Evolutionary conservation across 371 early-diverging fungal species (phyloP).

Genomic region (Syncephalastrum contaminatum): DNA sequence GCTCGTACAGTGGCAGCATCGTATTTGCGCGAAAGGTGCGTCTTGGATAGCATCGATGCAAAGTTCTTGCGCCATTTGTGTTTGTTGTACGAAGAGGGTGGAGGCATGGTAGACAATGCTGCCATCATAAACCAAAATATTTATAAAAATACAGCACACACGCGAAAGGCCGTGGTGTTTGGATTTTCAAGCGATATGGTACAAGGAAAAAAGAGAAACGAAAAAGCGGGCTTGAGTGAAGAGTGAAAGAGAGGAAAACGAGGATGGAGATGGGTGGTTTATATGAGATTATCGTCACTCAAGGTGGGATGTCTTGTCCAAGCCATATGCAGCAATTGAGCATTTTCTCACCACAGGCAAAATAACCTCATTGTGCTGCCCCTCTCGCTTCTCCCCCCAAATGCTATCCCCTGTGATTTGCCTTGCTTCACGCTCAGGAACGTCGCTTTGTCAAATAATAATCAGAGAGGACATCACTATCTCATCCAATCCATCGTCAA

Average conservation of each 20-base stretch:
- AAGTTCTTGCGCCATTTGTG: constrained; percentile 12
- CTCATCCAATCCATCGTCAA: no score
- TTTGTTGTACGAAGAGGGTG: constrained; percentile 4
- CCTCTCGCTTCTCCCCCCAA: constrained; percentile 1
- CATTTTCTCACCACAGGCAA: constrained; percentile 34
- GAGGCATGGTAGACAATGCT: constrained; percentile 6
- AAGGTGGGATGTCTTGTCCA: background rate
- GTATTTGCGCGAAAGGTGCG: constrained; percentile 5
- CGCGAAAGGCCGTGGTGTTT: constrained; percentile 1
- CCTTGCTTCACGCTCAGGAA: no score
- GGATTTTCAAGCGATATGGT: background rate
- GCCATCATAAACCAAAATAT: constrained; percentile 6
- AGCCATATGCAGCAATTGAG: constrained; percentile 24
- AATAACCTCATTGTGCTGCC: constrained; percentile 24
- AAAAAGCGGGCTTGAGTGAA: constrained; percentile 1
- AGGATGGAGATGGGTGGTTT: background rate
- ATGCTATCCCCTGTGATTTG: constrained; percentile 1
- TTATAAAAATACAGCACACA: constrained; percentile 6
- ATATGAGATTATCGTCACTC: background rate
- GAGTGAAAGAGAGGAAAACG: constrained; percentile 8
- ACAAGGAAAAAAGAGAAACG: constrained; percentile 6
- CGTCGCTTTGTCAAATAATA: no score
- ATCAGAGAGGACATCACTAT: no score
- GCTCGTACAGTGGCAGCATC: constrained; percentile 15
- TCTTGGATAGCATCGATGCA: constrained; percentile 3